These are phyloP conservation scores for Microdochium trichocladiopsis DNA, from an alignment of 2,329 filamentous ascomycete species.

Conservation along the genomic window DNA sequence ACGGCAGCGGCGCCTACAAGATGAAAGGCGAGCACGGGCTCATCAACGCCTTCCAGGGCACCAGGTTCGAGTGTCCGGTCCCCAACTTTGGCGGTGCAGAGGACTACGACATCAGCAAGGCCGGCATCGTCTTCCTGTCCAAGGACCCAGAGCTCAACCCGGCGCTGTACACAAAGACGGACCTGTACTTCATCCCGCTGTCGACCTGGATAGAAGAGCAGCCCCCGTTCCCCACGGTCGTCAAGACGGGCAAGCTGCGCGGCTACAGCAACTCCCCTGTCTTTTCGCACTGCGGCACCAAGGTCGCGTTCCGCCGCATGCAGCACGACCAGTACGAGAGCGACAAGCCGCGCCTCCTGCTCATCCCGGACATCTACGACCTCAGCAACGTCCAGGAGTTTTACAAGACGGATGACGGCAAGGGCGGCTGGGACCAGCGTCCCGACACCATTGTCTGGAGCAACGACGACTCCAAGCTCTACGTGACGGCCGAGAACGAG, in stretches of 20 bases:
- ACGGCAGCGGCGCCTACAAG: conserved; percentile 25
- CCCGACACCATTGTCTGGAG: conserved; percentile 53
- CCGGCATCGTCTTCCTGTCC: conserved; percentile 65
- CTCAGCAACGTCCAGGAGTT: conserved; percentile 54
- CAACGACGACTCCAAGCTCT: conserved; percentile 54
- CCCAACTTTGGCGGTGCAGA: conserved; percentile 70
- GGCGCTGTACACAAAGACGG: conserved; percentile 72
- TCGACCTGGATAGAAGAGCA: conserved; percentile 48
- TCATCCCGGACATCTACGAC: conserved; percentile 54
- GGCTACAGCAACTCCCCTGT: conserved; percentile 61
- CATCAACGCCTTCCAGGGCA: conserved; percentile 57
- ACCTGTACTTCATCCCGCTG: conserved; percentile 68
- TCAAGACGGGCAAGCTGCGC: conserved; percentile 48
- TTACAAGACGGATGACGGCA: conserved; percentile 53
- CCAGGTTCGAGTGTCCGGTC: conserved; percentile 57
- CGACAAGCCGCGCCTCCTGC: conserved; percentile 64
- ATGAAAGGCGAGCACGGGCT: conserved; percentile 36
- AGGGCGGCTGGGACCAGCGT: conserved; percentile 53
- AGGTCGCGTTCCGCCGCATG: conserved; percentile 76
- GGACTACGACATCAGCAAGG: conserved; percentile 69
- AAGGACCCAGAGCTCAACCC: conserved; percentile 66
- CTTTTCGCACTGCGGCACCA: conserved; percentile 67
- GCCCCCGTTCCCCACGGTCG: conserved; percentile 41
- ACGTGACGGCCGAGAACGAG: conserved; percentile 66
- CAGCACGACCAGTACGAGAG: conserved; percentile 69